These are phyloP conservation scores for Alopecurus myosuroides DNA, from an alignment of 176 grass and related monocot genomes.

Conservation along the genomic window DNA sequence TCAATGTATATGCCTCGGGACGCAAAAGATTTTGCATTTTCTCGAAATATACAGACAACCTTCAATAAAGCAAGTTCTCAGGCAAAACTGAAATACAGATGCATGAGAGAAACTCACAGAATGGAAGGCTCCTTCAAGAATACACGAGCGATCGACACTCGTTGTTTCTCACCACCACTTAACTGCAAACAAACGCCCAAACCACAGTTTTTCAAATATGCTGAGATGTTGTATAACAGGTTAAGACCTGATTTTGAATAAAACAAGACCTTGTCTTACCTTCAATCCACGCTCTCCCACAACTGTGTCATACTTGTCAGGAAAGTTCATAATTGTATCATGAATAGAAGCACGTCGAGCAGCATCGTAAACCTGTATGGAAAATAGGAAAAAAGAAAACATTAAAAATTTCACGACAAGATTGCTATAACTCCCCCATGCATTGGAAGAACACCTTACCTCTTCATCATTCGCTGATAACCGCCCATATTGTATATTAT, in stretches of 20 bases:
- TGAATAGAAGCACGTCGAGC: conserved; percentile 81
- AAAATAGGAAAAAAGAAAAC: conserved; percentile 26
- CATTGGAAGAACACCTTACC: conserved; percentile 51
- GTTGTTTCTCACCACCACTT: conserved; percentile 99
- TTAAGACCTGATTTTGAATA: conserved; percentile 1
- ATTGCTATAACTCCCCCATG: conserved; percentile 11
- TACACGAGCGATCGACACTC: conserved; percentile 95
- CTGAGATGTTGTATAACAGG: not conserved
- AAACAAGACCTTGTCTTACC: conserved; percentile 43
- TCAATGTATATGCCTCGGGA: not conserved
- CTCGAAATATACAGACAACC: not conserved
- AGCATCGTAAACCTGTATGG: conserved; percentile 72
- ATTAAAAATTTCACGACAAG: conserved; percentile 19
- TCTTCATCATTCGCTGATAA: conserved; percentile 94
- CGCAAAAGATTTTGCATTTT: not conserved
- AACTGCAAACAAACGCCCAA: conserved; percentile 52
- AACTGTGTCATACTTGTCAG: conserved; percentile 81
- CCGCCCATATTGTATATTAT: conserved; percentile 95
- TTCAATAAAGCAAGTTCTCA: not conserved
- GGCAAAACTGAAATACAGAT: conserved; percentile 19
- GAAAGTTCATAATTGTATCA: conserved; percentile 93
- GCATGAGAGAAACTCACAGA: conserved; percentile 55
- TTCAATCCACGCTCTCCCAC: conserved; percentile 98
- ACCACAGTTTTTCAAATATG: conserved; percentile 28
- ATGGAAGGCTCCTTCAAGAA: conserved; percentile 97